Evolutionary conservation across 1,139 yeast genomes (phyloP), one percentile per base, ranked within the genome.

Genomic region (Candida sojae): DNA sequence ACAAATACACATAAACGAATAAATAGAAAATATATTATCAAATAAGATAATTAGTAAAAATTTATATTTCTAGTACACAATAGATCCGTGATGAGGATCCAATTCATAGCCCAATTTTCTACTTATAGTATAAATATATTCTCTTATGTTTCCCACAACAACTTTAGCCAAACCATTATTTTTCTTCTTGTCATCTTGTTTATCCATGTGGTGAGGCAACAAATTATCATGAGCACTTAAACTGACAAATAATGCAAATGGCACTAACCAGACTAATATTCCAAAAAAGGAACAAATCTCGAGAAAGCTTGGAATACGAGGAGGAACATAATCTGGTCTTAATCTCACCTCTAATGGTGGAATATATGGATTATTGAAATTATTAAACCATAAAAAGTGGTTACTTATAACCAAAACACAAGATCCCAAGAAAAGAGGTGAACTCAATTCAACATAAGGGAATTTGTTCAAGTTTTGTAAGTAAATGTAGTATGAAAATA

Each of bases 271-370:
- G 11, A 93, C 86, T 58, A 96, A 86, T 39, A 93, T 71, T 1
- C 97, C 99, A 62, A 95, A 91, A 66, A 93, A 93, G 4, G 97
- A 87, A 28, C 97, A 89, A 3, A 93, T 89, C 62, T 95, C 97
- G 1, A 91, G 74, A 61, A 93, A 93, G 6, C 87, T 75, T 1
- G 96, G 96, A 51, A 88, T 80, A 46, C 80, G 79, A n/a, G 87
- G 88, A 29, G 88, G 82, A 23, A 68, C 70, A 58, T 84, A 86
- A 47, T 76, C 79, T 0, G 85, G 82, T 53, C 73, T 75, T 52
- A 82, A 70, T 50, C 88, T 69, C 50, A 72, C 79, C 52, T 79
- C 83, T 60, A 81, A 69, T 7, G 84, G 75, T 13, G 86, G 85
- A 35, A 81, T 75, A 52, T 71, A 73, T 12, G 90, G 87, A 57